Base-by-base conservation (phyloP, 2,329 filamentous ascomycete genomes). In the Sporothrix humicola region DNA sequence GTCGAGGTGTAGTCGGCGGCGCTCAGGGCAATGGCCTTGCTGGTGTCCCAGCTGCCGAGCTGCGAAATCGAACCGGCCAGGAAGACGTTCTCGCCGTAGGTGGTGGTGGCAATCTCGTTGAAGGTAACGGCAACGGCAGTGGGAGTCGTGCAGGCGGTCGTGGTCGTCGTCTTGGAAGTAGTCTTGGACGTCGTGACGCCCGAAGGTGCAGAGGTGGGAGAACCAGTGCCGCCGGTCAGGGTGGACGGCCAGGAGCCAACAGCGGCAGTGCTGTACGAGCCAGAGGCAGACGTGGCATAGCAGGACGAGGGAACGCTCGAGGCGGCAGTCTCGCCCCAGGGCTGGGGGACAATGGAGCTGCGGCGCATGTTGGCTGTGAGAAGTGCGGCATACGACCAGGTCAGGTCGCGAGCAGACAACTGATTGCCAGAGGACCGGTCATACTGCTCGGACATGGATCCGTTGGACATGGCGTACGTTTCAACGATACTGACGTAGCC, bases 331-430 rank as follows among this genome's bases (percentile, higher is more conserved):
- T 83, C 85, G 2, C 82, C 78, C 61, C 82, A 84, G 3, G 84
- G 84, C 90, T 85, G 82, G 1, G 90, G 89, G 9, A 90, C 80
- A 17, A 86, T 78, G 23, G 85, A 85, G 65, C 85, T 85, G 65
- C 90, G 87, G 52, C 90, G 87, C 58, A 85, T 85, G 31, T 84
- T 82, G n/a, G 87, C 87, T 0, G 90, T 91, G 65, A 93, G 82
- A 80, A 93, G 90, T 0, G 91, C 86, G 1, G 91, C 90, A 76
- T 93, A 93, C 0, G 90, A 92, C 91, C 91, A 93, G 2, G 91
- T 93, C 42, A 93, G 82, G 76, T 93, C 89, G 20, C 83, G 82
- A 0, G 91, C 92, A 1, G 90, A 92, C 3, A 91, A 82, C 1
- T 89, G 89, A 0, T 78, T 76, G 44, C 87, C 90, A 72, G 82